Evolutionary conservation across 352 stramenopile species (phyloP), one percentile per base, ranked within the genome.

Genomic region (Globisporangium ultimum): DNA sequence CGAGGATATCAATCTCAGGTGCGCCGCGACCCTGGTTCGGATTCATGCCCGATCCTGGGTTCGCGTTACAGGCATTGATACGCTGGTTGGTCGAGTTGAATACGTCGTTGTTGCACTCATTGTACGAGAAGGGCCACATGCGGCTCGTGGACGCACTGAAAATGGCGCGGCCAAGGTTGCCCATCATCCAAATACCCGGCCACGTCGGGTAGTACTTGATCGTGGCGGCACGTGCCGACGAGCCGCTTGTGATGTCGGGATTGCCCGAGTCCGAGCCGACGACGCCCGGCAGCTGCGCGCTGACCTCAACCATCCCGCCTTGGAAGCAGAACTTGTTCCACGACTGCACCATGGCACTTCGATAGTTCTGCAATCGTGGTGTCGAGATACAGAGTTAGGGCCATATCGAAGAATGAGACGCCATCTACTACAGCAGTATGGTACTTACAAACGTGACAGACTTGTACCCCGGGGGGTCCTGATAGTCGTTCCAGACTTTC

Each of bases 281-380:
- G 8, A 84, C 84, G 9, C 89, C 93, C 12, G 90, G 93, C 10
- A 98, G 74, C 49, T 95, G 86, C 5, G 93, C 85, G 50, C 80
- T 67, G 17, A 97, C 70, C 58, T 96, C 86, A 28, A 93, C 69
- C 32, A 97, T 80, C 14, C 54, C 51, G 6, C 93, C 93, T 45
- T 96, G 94, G 61, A 97, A 97, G 65, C 93, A 98, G 60, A 98
- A 98, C 48, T 97, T 97, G 66, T 97, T 97, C 93, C 91, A 98
- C 0, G 68, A 80, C 68, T 97, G 89, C 1, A 98, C 53, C 89
- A 97, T 97, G 4, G 68, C 91, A 15, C 91, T 88, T 32, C 91
- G 92, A 55, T 95, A 96, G 67, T 89, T 97, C 58, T 97, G 97
- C 49, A 96, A 32, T 32, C 24, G 24, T 32, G 5, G 24, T 32